Conservation (phyloP, 2,329 filamentous ascomycete species). For the Botrytis deweyae region DNA sequence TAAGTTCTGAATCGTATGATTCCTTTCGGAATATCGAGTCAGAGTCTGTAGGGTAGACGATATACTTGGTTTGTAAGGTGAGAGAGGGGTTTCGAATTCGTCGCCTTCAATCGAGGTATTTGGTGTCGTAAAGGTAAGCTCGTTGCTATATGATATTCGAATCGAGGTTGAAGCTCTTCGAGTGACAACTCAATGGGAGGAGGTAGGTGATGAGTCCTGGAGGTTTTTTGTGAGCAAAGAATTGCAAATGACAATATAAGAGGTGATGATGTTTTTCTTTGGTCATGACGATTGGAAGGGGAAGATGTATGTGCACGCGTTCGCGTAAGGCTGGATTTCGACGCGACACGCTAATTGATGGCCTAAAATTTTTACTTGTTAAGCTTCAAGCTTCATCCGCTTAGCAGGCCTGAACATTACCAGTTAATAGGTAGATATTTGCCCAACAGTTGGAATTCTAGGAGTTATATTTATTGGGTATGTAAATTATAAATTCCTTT, state of each 20-base stretch:
- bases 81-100: conserved; percentile 48
- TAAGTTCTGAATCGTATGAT: conserved; percentile 84
- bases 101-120: conserved; percentile 26
- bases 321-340: not conserved
- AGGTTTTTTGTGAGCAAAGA: conserved; percentile 20
- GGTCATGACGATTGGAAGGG: not conserved
- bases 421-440: not conserved
- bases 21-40: conserved; percentile 67
- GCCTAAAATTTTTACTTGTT: not conserved
- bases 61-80: conserved; percentile 55
- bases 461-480: not conserved
- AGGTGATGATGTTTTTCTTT: conserved; percentile 25
- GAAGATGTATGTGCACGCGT: not conserved
- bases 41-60: conserved; percentile 80
- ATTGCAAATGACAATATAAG: conserved; percentile 34
- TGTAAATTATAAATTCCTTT: no score
- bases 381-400: not conserved
- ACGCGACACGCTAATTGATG: conserved; percentile 5
- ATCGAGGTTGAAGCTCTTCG: conserved; percentile 27
- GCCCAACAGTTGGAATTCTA: not conserved
- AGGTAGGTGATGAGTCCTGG: conserved; percentile 14
- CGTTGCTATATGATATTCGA: conserved; percentile 30
- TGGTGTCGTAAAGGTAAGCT: conserved; percentile 31
- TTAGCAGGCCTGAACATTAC: not conserved
- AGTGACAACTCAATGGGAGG: conserved; percentile 25